These are phyloP conservation scores for Cryomyces antarcticus DNA, from an alignment of 495 filamentous ascomycete genomes.

Conservation along the genomic window DNA sequence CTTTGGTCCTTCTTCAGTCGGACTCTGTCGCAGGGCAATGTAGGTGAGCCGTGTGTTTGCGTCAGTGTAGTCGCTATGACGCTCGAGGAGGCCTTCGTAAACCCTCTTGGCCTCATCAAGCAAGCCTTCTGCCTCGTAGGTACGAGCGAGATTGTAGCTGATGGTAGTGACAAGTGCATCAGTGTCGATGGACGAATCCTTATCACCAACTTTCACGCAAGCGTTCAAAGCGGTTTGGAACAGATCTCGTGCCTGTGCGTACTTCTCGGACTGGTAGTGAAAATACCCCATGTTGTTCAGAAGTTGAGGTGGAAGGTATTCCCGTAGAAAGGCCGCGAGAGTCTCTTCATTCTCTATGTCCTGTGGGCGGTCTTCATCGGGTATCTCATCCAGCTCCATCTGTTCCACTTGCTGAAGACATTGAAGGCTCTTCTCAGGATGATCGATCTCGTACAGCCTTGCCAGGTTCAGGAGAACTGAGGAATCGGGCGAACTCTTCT, in stretches of 20 bases:
- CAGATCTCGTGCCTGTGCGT: constrained; percentile 56
- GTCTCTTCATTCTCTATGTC: constrained; percentile 30
- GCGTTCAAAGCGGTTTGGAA: constrained; percentile 76
- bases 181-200: constrained; percentile 43
- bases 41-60: constrained; percentile 74
- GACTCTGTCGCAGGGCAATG: constrained; percentile 65
- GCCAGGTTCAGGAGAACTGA: constrained; percentile 85
- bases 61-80: constrained; percentile 80
- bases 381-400: constrained; percentile 55
- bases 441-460: constrained; percentile 66
- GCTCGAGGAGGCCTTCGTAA: constrained; percentile 63
- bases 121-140: constrained; percentile 69
- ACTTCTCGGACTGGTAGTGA: constrained; percentile 69
- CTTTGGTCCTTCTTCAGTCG: constrained; percentile 69
- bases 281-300: constrained; percentile 96
- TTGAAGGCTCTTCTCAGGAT: constrained; percentile 75
- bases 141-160: constrained; percentile 90
- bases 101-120: constrained; percentile 67
- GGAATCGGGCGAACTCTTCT: constrained; percentile 55
- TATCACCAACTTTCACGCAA: constrained; percentile 56
- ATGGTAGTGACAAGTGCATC: constrained; percentile 86
- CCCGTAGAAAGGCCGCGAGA: constrained; percentile 37
- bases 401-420: constrained; percentile 81
- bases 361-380: constrained; percentile 43
- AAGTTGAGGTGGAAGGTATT: constrained; percentile 67